These are phyloP conservation scores for Xanthoparmelia taractica DNA, from an alignment of 495 filamentous ascomycete species.

Conservation along the genomic window DNA sequence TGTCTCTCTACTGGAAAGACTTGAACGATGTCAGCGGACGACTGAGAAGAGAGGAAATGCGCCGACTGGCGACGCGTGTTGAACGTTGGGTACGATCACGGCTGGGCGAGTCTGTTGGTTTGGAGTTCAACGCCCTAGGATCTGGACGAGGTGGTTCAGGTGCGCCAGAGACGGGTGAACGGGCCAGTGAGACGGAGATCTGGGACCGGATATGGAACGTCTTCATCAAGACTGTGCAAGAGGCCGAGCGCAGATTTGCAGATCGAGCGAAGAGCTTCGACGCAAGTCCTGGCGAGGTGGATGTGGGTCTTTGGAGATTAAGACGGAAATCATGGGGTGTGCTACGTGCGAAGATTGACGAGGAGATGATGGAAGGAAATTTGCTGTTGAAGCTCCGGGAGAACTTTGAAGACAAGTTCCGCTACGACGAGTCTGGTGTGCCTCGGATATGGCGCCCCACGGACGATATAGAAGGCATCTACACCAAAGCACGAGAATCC, in stretches of 20 bases:
- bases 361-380: slow-evolving; percentile 97
- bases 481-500: slow-evolving; percentile 82
- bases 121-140: slow-evolving; percentile 92
- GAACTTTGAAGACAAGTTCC: slow-evolving; percentile 98
- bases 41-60: slow-evolving; percentile 89
- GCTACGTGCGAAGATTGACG: slow-evolving; percentile 81
- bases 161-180: slow-evolving; percentile 69
- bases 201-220: slow-evolving; percentile 95
- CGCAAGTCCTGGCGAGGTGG: slow-evolving; percentile 82
- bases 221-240: slow-evolving; percentile 74
- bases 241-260: slow-evolving; percentile 77
- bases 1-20: slow-evolving; percentile 63
- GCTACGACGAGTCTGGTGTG: slow-evolving; percentile 91
- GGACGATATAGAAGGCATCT: slow-evolving; percentile 93
- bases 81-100: slow-evolving; percentile 89
- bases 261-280: slow-evolving; percentile 88
- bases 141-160: slow-evolving; percentile 73
- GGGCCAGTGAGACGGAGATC: slow-evolving; percentile 66
- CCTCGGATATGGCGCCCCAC: slow-evolving; percentile 94
- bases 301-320: slow-evolving; percentile 86
- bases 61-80: slow-evolving; percentile 77
- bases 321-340: slow-evolving; percentile 91
- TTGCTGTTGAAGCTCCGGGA: slow-evolving; percentile 90
- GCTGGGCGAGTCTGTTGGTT: slow-evolving; percentile 74
- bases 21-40: slow-evolving; percentile 75